Evolutionary conservation across 2,329 filamentous ascomycete species (phyloP).

Genomic region (Sclerotinia glacialis): DNA sequence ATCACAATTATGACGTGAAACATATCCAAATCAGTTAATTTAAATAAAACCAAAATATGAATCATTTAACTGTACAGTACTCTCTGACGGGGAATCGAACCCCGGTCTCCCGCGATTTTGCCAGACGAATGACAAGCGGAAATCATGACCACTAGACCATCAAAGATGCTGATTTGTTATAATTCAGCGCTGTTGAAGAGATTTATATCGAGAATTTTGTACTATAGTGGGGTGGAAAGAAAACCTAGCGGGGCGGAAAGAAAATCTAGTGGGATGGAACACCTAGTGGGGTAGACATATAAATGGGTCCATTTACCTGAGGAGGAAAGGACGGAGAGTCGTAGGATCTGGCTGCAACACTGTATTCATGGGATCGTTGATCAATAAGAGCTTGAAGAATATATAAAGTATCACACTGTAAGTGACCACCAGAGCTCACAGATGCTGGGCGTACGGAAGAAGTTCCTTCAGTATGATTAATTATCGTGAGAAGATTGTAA

Average conservation of each 20-base stretch:
- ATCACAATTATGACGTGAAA: too few relatives aligned
- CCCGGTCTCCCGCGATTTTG: conserved; percentile 32
- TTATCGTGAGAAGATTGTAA: conserved; percentile 14
- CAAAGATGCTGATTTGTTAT: conserved; percentile 16
- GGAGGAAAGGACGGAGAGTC: conserved; percentile 17
- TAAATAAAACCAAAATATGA: too few relatives aligned
- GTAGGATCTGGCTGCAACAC: conserved; percentile 9
- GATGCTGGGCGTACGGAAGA: conserved; percentile 4
- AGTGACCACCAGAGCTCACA: conserved; percentile 6
- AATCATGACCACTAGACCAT: conserved; percentile 42
- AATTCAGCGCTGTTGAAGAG: neutral
- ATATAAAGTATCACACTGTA: neutral
- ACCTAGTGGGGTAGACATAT: neutral
- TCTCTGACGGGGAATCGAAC: conserved; percentile 36
- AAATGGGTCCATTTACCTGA: conserved; percentile 16
- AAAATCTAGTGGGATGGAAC: too few relatives aligned
- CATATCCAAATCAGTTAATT: too few relatives aligned
- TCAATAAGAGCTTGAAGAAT: conserved; percentile 15
- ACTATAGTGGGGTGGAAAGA: too few relatives aligned
- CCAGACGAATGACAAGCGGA: conserved; percentile 38
- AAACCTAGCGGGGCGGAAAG: neutral
- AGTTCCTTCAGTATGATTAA: conserved; percentile 7
- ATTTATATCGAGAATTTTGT: accelerated
- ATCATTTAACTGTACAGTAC: neutral
- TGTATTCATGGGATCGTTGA: conserved; percentile 11